phyloP scores from a whole-genome alignment of 2,329 filamentous ascomycete species.

The Periconia sp. region DNA sequence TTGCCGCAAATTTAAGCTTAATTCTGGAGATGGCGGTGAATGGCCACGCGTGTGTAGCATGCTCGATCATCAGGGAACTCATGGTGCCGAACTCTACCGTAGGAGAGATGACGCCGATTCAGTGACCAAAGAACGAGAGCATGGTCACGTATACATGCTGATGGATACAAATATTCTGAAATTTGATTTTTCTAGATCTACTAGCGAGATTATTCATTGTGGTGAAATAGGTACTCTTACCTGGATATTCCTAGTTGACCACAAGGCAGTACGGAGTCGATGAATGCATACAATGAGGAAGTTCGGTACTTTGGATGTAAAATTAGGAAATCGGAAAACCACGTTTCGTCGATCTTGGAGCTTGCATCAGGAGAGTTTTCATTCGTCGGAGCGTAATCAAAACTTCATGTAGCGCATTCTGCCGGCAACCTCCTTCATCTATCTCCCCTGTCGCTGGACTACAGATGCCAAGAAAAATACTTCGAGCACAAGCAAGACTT shows the following conservation, averaged over 20 bases:
- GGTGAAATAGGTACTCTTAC: no score
- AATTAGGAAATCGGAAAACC: not conserved
- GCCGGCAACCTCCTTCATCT: slow-evolving; percentile 30
- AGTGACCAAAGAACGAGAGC: no score
- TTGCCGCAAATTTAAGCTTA: slow-evolving; percentile 20
- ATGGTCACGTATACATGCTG: no score
- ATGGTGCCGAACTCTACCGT: slow-evolving; percentile 6
- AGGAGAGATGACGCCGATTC: slow-evolving; percentile 14
- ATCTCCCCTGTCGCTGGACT: slow-evolving; percentile 18
- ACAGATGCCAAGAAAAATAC: not conserved
- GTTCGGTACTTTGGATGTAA: not conserved
- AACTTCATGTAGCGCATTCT: slow-evolving; percentile 21
- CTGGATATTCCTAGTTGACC: no score
- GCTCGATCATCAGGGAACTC: slow-evolving; percentile 2
- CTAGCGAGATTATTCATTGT: no score
- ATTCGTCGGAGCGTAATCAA: slow-evolving; percentile 14
- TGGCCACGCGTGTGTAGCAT: slow-evolving; percentile 4
- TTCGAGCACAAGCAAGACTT: not conserved
- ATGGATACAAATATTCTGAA: no score
- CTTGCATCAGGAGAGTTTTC: not conserved
- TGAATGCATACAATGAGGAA: no score
- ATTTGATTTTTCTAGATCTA: no score
- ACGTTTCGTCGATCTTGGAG: not conserved
- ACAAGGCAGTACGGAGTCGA: no score
- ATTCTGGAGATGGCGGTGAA: slow-evolving; percentile 10